Evolutionary conservation across 805 yeast species (phyloP).

Genomic region (Candida ulmi): DNA sequence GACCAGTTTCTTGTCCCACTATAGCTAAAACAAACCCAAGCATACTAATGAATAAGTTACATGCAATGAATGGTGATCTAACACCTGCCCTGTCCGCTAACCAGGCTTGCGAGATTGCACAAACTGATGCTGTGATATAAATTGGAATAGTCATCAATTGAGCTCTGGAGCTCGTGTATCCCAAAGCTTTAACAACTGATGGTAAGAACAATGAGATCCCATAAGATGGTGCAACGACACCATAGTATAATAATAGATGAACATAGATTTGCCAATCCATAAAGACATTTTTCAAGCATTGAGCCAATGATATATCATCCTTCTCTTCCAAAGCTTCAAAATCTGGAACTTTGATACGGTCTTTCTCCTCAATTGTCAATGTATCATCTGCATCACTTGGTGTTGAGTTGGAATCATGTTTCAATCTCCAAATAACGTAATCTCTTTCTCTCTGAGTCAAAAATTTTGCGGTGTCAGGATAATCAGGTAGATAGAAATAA

Average conservation of each 20-base stretch:
- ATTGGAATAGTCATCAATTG: constrained; percentile 40
- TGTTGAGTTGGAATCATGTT: constrained; percentile 7
- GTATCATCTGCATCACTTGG: constrained; percentile 4
- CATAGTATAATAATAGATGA: constrained; percentile 25
- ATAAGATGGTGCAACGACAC: constrained; percentile 29
- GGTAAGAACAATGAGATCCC: constrained; percentile 36
- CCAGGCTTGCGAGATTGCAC: constrained; percentile 23
- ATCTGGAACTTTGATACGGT: constrained; percentile 1
- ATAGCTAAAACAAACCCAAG: constrained; percentile 29
- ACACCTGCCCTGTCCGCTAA: constrained; percentile 23
- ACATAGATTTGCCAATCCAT: constrained; percentile 27
- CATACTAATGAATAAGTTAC: constrained; percentile 23
- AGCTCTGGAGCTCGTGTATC: constrained; percentile 33
- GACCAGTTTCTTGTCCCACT: constrained; percentile 18
- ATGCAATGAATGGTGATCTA: constrained; percentile 27
- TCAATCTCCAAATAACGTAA: constrained; percentile 18
- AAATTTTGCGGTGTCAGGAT: constrained; percentile 41
- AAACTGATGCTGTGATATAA: constrained; percentile 29
- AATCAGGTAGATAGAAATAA: constrained; percentile 31
- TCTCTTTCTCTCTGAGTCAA: constrained; percentile 31
- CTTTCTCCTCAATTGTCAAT: background rate
- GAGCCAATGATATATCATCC: constrained; percentile 10
- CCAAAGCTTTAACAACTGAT: constrained; percentile 33
- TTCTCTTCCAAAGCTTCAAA: constrained; percentile 9
- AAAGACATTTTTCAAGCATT: constrained; percentile 18